These are phyloP conservation scores for Hyaloscypha bicolor DNA, from an alignment of 495 filamentous ascomycete genomes.

Conservation along the genomic window DNA sequence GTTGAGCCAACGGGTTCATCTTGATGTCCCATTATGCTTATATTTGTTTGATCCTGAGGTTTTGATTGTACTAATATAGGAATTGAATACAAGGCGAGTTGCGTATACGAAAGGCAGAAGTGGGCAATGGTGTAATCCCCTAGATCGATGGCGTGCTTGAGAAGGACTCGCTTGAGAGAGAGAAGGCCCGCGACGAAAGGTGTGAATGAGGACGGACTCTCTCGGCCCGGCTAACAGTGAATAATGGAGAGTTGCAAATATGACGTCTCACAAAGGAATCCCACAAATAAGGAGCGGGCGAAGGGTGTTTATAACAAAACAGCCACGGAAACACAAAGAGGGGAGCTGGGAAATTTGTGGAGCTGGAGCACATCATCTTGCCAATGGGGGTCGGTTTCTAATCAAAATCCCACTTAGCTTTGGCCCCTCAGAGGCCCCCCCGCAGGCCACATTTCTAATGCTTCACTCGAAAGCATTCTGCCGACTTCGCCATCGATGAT, in stretches of 20 bases:
- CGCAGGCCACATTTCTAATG: conserved; percentile 3
- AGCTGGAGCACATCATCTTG: conserved; percentile 15
- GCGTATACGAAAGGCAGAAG: conserved; percentile 9
- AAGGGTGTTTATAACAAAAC: conserved; percentile 9
- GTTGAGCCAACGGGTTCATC: conserved; percentile 18
- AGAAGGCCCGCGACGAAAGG: not conserved
- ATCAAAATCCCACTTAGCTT: conserved; percentile 4
- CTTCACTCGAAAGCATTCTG: not conserved
- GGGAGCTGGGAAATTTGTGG: conserved; percentile 5
- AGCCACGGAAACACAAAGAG: not conserved
- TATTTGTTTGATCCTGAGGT: not conserved
- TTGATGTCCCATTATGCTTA: conserved; percentile 23
- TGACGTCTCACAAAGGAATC: conserved; percentile 15
- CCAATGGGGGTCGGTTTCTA: conserved; percentile 11
- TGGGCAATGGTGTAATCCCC: conserved; percentile 19
- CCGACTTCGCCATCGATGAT: conserved; percentile 23
- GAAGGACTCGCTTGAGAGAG: not conserved
- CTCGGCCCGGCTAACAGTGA: not conserved
- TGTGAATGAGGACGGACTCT: not conserved
- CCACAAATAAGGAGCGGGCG: not conserved
- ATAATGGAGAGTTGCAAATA: conserved; percentile 1
- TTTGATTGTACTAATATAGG: not conserved
- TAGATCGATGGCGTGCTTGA: conserved; percentile 18
- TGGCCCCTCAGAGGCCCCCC: not conserved
- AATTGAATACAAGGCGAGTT: not conserved